These are phyloP conservation scores for Clonostachys chloroleuca DNA, from an alignment of 2,329 filamentous ascomycete species.

Conservation along the genomic window DNA sequence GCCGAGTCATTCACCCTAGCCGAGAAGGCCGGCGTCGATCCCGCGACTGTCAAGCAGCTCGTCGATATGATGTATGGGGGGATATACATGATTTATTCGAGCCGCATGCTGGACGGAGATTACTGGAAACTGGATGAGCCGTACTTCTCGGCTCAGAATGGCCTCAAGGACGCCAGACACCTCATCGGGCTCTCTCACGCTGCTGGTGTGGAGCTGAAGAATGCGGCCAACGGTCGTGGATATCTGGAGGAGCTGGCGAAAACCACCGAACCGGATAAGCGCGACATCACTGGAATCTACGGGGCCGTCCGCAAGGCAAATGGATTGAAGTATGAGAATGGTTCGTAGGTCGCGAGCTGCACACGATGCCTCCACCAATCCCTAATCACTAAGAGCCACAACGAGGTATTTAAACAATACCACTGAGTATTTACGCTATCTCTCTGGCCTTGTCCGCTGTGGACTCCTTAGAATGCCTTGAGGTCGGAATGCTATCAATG, in stretches of 20 bases:
- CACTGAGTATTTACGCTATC: no score
- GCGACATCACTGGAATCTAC: conserved; percentile 81
- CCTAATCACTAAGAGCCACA: no score
- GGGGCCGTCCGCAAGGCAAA: conserved; percentile 71
- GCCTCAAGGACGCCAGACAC: conserved; percentile 77
- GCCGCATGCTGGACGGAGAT: conserved; percentile 69
- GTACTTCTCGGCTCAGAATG: conserved; percentile 79
- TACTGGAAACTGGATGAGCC: conserved; percentile 74
- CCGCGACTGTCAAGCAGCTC: conserved; percentile 64
- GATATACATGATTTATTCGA: conserved; percentile 69
- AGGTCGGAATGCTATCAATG: no score
- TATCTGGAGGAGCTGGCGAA: conserved; percentile 68
- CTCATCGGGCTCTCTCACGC: conserved; percentile 61
- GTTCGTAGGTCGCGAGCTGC: conserved; percentile 7
- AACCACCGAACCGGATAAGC: conserved; percentile 55
- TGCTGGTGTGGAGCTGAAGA: conserved; percentile 58
- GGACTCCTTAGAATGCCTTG: no score
- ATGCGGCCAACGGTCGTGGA: conserved; percentile 61
- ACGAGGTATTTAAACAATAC: no score
- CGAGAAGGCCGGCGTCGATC: conserved; percentile 75
- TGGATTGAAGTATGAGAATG: conserved; percentile 71
- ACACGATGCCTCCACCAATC: no score
- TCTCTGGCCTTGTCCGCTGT: no score
- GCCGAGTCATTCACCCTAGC: conserved; percentile 75
- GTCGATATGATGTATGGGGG: conserved; percentile 73